Evolutionary conservation across 2,329 filamentous ascomycete species (phyloP), one percentile per base, ranked within the genome.

Genomic region (Aspergillus luchuensis): DNA sequence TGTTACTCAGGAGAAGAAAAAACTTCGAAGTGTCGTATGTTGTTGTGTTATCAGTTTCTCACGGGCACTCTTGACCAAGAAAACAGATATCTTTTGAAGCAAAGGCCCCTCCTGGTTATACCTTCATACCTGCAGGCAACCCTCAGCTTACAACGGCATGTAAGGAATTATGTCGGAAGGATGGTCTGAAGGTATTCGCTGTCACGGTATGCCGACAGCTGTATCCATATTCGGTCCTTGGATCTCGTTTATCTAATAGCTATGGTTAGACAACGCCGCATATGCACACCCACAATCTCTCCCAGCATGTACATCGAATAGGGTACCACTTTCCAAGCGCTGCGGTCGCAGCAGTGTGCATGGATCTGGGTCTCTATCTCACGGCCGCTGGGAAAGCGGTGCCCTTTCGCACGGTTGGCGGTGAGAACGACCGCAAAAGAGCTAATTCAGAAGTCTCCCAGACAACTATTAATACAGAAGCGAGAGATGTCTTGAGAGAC

Each of bases 281-380:
- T 67, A 74, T 77, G 61, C 74, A 80, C 52, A 80, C 77, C 11
- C 81, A 83, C 56, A 80, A 82, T 61, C 74, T 88, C 2, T 85
- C 85, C 2, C 81, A 86, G 67, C 85, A 88, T 69, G 81, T 87
- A 52, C 82, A 86, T 66, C 81, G 86, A 43, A 82, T 88, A 63
- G 87, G 87, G 15, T 85, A 86, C 70, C 86, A 88, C 69, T 88
- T 89, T 63, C 84, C 85, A 6, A 82, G 82, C 60, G 76, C 81
- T n/a, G 80, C 88, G 59, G 83, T 89, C 41, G 81, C 82, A 47
- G 77, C 82, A 60, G 84, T 84, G 38, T 87, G 85, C 68, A 78
- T 74, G 64, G 76, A 80, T 45, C 70, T 80, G 50, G 78, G 79
- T 19, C 68, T 82, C 25, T 77, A 79, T 63, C 73, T 82, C 30